Evolutionary conservation across 257 asterid species (phyloP).

Genomic region (Hygrophila difformis): DNA sequence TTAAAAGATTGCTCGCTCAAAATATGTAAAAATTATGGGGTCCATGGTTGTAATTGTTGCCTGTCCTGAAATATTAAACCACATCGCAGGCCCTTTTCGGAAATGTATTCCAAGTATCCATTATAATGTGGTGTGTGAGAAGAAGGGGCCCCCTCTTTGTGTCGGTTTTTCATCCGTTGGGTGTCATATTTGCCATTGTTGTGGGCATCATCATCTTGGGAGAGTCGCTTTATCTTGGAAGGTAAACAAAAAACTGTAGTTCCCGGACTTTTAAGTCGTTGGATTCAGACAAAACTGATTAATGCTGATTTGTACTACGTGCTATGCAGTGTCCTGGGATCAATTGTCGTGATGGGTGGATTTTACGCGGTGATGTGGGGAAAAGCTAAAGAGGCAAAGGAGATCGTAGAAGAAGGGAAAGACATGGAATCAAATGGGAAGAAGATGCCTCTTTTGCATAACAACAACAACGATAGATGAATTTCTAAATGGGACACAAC

Average conservation of each 20-base stretch:
- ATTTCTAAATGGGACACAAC: too few species aligned
- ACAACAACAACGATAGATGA: slow-evolving; percentile 15
- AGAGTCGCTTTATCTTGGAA: slow-evolving; percentile 57
- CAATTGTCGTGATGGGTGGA: slow-evolving; percentile 39
- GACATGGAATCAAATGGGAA: slow-evolving; percentile 22
- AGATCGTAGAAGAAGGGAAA: slow-evolving; percentile 8
- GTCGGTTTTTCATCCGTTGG: slow-evolving; percentile 57
- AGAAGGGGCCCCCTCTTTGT: slow-evolving; percentile 60
- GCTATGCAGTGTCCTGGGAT: slow-evolving; percentile 58
- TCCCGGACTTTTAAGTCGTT: too few species aligned
- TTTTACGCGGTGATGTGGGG: slow-evolving; percentile 65
- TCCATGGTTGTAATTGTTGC: background rate
- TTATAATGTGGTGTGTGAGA: slow-evolving; percentile 51
- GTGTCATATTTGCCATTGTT: slow-evolving; percentile 34
- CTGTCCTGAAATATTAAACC: too few species aligned
- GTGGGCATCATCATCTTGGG: slow-evolving; percentile 43
- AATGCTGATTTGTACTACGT: too few species aligned
- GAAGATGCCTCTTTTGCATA: slow-evolving; percentile 32
- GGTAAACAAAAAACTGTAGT: too few species aligned
- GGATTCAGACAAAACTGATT: too few species aligned
- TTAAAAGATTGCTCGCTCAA: background rate
- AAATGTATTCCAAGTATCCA: slow-evolving; percentile 45
- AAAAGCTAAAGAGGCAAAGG: slow-evolving; percentile 37
- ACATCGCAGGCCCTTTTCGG: slow-evolving; percentile 48
- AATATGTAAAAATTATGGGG: background rate